Evolutionary conservation across 108 stramenopile species (phyloP).

Genomic region (Aurantiochytrium sp.): DNA sequence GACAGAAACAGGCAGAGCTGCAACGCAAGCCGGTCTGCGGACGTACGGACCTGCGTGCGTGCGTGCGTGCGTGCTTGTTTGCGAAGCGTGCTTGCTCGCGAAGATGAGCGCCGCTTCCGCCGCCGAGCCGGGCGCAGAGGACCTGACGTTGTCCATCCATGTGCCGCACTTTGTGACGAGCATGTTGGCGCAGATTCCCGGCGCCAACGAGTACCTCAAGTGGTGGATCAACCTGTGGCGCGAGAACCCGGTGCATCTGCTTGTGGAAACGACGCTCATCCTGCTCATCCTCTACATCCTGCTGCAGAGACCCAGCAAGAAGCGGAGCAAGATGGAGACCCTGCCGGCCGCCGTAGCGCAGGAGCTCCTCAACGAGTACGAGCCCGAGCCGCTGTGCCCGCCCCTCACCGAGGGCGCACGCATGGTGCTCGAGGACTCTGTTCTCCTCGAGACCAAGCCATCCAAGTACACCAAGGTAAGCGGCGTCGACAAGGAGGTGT

Average conservation of each 20-base stretch:
- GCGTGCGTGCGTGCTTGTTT: too few relatives aligned
- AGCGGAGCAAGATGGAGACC: neutral
- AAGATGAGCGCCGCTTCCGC: too few relatives aligned
- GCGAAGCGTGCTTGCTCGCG: too few relatives aligned
- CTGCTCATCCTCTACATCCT: constrained; percentile 70
- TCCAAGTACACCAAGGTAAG: neutral
- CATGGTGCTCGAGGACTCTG: constrained; percentile 14
- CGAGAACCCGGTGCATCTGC: constrained; percentile 79
- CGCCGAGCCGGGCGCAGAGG: neutral
- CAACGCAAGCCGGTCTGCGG: too few relatives aligned
- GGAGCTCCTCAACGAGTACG: constrained; percentile 81
- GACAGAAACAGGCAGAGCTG: too few relatives aligned
- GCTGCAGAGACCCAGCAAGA: constrained; percentile 40
- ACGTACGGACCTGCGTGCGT: too few relatives aligned
- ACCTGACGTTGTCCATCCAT: neutral
- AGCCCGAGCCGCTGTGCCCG: constrained; percentile 59
- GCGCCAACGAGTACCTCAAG: neutral
- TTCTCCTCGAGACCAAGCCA: constrained; percentile 25
- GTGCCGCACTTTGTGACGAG: neutral
- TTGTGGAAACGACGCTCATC: constrained; percentile 85
- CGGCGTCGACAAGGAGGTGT: constrained; percentile 35
- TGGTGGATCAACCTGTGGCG: constrained; percentile 75
- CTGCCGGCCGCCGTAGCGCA: constrained; percentile 46
- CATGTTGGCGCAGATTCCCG: neutral
- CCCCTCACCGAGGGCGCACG: neutral